phyloP scores from a whole-genome alignment of 176 grass and related monocot genomes.

The Bolboschoenus planiculmis region DNA sequence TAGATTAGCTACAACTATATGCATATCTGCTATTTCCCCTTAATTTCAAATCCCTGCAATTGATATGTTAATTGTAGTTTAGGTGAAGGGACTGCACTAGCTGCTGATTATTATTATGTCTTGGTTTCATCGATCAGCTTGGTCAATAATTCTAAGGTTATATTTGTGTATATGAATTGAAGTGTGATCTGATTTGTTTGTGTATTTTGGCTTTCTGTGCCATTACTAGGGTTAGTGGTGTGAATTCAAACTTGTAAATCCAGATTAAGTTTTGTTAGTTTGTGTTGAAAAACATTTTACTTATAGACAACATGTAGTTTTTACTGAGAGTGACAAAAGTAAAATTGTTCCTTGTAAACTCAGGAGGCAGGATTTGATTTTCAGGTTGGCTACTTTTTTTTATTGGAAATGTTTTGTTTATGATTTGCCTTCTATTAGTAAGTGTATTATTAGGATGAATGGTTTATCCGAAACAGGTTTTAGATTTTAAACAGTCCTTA shows the following conservation, averaged over 20 bases:
- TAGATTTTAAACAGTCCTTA: background rate
- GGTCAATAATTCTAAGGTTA: background rate
- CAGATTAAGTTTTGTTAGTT: background rate
- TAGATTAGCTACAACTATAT: conserved; percentile 18
- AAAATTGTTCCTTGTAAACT: background rate
- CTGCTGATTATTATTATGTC: background rate
- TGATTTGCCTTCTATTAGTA: background rate
- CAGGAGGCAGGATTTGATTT: background rate
- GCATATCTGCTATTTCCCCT: background rate
- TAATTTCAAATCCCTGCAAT: background rate
- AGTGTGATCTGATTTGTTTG: background rate
- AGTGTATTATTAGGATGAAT: background rate
- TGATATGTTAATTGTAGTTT: background rate
- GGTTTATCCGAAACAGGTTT: background rate
- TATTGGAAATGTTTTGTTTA: background rate
- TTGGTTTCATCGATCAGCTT: background rate
- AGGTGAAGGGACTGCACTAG: background rate
- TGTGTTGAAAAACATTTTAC: background rate
- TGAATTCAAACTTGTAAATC: background rate
- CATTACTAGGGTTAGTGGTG: background rate
- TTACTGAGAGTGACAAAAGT: background rate
- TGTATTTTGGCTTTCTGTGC: background rate
- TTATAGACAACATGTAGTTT: background rate
- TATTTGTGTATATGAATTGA: background rate
- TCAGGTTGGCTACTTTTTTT: background rate